Conservation (phyloP, 257 asterid genomes). For the Solanum habrochaites region DNA sequence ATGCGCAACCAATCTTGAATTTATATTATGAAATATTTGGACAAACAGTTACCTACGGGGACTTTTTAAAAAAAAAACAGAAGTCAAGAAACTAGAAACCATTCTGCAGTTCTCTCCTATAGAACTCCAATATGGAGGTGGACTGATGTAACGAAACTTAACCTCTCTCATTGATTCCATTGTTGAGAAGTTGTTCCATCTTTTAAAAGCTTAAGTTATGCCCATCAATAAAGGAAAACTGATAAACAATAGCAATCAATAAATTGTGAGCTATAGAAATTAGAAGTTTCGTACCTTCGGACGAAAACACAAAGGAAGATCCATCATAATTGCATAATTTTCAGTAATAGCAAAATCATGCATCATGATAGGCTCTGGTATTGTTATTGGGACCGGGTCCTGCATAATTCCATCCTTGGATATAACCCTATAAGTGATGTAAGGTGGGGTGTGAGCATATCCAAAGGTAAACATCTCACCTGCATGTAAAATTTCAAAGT, state of each 20-base stretch:
- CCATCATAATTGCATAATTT: constrained; percentile 89
- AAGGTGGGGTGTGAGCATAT: constrained; percentile 64
- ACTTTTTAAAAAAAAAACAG: not conserved
- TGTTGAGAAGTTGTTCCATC: not conserved
- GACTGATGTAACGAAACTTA: not conserved
- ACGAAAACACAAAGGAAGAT: constrained; percentile 73
- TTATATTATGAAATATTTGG: not conserved
- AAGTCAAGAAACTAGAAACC: not conserved
- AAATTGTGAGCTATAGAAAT: not conserved
- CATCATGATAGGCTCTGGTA: constrained; percentile 81
- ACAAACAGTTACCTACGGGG: not conserved
- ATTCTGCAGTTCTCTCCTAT: not conserved
- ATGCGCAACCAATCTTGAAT: not conserved
- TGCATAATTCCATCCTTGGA: constrained; percentile 85
- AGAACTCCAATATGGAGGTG: not conserved
- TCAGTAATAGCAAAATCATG: constrained; percentile 99
- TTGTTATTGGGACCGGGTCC: constrained; percentile 90
- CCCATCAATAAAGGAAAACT: not conserved
- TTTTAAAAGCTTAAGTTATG: not conserved
- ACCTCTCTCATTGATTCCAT: not conserved
- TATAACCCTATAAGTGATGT: constrained; percentile 80
- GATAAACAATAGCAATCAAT: not conserved
- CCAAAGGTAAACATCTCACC: constrained; percentile 98
- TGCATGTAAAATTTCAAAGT: constrained; percentile 24
- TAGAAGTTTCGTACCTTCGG: constrained; percentile 51